A percentile compares a stretch with the other conserved stretches of the same genome.
phyloP scores from a whole-genome alignment of 129 eudicot species.

The Logfia minima region DNA sequence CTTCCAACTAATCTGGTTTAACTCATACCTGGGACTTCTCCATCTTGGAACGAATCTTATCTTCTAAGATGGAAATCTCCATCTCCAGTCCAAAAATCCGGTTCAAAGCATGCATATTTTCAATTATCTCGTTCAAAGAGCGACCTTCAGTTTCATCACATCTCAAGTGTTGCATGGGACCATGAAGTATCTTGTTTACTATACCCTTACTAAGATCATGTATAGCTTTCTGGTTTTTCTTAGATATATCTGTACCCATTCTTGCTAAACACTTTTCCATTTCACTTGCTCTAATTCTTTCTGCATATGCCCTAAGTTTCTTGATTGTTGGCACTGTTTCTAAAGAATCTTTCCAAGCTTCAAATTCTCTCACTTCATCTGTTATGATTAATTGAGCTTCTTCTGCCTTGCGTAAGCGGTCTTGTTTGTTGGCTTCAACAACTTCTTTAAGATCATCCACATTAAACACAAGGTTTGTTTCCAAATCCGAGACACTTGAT shows the following conservation, averaged over 20 bases:
- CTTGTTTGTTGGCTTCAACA: slow-evolving; percentile 76
- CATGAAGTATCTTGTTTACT: slow-evolving; percentile 83
- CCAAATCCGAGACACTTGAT: slow-evolving; percentile 57
- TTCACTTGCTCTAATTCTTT: slow-evolving; percentile 77
- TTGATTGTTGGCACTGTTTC: slow-evolving; percentile 90
- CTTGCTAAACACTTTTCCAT: slow-evolving; percentile 73
- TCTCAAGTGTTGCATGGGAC: slow-evolving; percentile 90
- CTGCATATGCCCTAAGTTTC: slow-evolving; percentile 74
- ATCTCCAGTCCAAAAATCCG: slow-evolving; percentile 70
- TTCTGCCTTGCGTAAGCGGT: slow-evolving; percentile 66
- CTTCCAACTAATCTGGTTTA: slow-evolving; percentile 2
- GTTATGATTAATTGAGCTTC: slow-evolving; percentile 71
- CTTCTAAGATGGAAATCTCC: slow-evolving; percentile 60
- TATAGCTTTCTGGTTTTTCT: slow-evolving; percentile 60
- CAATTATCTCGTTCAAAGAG: slow-evolving; percentile 55
- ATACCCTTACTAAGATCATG: slow-evolving; percentile 69
- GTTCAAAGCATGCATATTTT: slow-evolving; percentile 79
- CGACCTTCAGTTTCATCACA: slow-evolving; percentile 66
- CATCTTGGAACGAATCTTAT: slow-evolving; percentile 75
- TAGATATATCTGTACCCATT: slow-evolving; percentile 56
- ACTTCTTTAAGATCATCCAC: slow-evolving; percentile 84
- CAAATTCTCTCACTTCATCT: slow-evolving; percentile 71
- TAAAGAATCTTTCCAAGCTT: slow-evolving; percentile 86
- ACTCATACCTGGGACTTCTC: slow-evolving; percentile 48
- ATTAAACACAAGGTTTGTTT: slow-evolving; percentile 52